Evolutionary conservation across 2,329 filamentous ascomycete species (phyloP), one percentile per base, ranked within the genome.

Genomic region (Xylaria sp.): DNA sequence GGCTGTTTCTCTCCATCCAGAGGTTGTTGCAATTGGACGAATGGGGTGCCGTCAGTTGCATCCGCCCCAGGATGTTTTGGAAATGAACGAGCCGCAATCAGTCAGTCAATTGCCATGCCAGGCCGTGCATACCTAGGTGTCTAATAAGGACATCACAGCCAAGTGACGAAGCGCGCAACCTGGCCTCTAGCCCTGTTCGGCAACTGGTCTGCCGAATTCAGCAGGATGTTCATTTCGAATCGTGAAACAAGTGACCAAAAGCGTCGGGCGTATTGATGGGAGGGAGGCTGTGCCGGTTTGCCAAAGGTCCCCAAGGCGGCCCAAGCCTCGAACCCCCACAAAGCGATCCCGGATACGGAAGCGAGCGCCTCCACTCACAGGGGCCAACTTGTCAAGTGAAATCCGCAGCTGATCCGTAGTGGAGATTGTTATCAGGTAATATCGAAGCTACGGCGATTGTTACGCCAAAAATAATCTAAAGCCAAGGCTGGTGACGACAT

Each of bases 281-380:
- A 22, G 17, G 42, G 44, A 52, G 49, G 39, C 38, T 53, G 49
- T 34, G 54, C 49, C 48, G 44, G 50, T 60, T 49, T 48, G 52
- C 26, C n/a, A n/a, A n/a, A n/a, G n/a, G n/a, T n/a, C n/a, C n/a
- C n/a, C n/a, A n/a, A n/a, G n/a, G n/a, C n/a, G n/a, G n/a, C n/a
- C 50, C 24, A 54, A 59, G 58, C 58, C 56, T 59, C 55, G n/a
- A 41, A 21, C 56, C 45, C 39, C 52, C 26, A 60, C 50, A 45
- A 42, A 18, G 41, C 13, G 29, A 8, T 26, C 29, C 21, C 9
- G 2, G n/a, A 44, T 26, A 16, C 8, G 20, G 21, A 26, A 26
- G 41, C n/a, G 41, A 26, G 41, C 41, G 29, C 22, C 22, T 44
- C 41, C 26, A 26, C 26, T 44, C 26, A 26, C 26, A n/a, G 20